A percentile compares a stretch with the other conserved stretches of the same genome.
phyloP scores from a whole-genome alignment of 208 protist species.

The Porcisia hertigi region DNA sequence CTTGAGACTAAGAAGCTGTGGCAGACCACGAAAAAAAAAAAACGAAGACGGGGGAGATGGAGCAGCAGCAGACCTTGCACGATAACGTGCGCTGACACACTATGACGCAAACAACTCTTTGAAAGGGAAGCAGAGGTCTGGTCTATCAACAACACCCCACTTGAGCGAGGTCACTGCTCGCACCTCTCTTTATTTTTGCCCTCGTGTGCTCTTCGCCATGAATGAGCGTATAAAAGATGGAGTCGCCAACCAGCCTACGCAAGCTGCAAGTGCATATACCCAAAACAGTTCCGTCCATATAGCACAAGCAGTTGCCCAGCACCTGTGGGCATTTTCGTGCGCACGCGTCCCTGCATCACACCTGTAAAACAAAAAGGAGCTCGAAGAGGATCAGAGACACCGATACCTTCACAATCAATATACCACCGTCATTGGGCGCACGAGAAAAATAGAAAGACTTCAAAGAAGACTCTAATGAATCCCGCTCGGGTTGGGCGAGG shows the following conservation, averaged over 20 bases:
- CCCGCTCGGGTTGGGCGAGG: neutral
- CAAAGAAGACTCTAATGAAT: neutral
- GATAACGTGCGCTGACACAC: neutral
- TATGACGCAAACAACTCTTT: neutral
- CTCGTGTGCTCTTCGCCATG: neutral
- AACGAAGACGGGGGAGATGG: no score
- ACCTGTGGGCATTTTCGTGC: neutral
- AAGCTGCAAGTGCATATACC: no score
- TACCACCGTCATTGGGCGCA: neutral
- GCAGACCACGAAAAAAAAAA: neutral
- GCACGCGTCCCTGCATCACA: neutral
- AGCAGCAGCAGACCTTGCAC: neutral
- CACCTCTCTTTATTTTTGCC: neutral
- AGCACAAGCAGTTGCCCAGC: no score
- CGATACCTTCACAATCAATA: neutral
- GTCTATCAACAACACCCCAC: neutral
- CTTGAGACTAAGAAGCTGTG: neutral
- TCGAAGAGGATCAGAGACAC: neutral
- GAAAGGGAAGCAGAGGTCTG: neutral
- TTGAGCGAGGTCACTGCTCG: neutral
- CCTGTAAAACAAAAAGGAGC: neutral
- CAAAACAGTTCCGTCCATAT: neutral
- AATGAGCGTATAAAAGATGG: neutral
- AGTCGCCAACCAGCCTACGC: neutral
- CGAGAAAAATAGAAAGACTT: slow-evolving; percentile 3